phyloP scores from a whole-genome alignment of 768 basidiomycete species.

The Pleurotus giganteus region DNA sequence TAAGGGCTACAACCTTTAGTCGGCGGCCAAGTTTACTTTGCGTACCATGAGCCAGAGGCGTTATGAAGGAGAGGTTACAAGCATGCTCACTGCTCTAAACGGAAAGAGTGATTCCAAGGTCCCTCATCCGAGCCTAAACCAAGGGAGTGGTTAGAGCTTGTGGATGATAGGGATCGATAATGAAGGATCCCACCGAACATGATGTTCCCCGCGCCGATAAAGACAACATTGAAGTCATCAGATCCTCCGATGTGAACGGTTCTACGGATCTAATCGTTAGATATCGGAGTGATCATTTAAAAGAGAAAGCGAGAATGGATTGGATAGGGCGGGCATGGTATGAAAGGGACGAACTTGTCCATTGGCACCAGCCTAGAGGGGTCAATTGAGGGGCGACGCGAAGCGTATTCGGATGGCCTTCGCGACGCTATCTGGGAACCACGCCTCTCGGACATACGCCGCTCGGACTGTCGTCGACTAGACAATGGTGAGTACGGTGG shows the following conservation, averaged over 20 bases:
- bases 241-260: conserved; percentile 51
- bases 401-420: conserved; percentile 38
- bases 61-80: not conserved
- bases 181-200: conserved; percentile 77
- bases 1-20: conserved; percentile 92
- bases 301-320: conserved; percentile 4
- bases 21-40: conserved; percentile 89
- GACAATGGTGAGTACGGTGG: conserved; percentile 21
- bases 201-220: conserved; percentile 95
- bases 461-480: conserved; percentile 45
- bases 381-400: conserved; percentile 73
- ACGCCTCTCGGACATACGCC: conserved; percentile 43
- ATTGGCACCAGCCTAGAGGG: conserved; percentile 74
- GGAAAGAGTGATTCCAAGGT: conserved; percentile 92
- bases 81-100: conserved; percentile 73
- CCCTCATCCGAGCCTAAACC: conserved; percentile 77
- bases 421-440: conserved; percentile 40
- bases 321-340: not conserved
- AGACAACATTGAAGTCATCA: conserved; percentile 89
- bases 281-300: conserved; percentile 13
- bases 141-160: not conserved
- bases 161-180: not conserved
- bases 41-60: conserved; percentile 12
- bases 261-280: conserved; percentile 26
- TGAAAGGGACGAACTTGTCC: conserved; percentile 57